Percentiles rank a stretch among this genome's conserved stretches.
Evolutionary conservation across 2,329 filamentous ascomycete species (phyloP).

Genomic region (Plectosphaerella sp.): DNA sequence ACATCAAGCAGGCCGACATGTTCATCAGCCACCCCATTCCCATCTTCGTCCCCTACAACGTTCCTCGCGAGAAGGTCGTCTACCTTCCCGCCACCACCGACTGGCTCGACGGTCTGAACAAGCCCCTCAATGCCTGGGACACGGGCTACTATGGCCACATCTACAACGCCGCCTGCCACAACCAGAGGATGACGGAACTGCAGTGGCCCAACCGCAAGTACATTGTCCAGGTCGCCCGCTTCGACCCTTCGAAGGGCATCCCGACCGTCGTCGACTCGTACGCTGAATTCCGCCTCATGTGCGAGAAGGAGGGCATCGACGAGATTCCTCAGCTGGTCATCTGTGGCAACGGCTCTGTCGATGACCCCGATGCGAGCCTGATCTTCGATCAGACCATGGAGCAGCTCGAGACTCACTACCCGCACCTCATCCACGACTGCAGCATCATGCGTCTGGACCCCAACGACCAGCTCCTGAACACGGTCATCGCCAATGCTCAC

Average conservation of each 20-base stretch:
- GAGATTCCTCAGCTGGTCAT: conserved; percentile 69
- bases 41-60: conserved; percentile 66
- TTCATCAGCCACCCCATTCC: conserved; percentile 81
- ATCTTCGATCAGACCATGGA: conserved; percentile 70
- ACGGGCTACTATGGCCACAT: conserved; percentile 68
- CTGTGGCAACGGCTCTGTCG: conserved; percentile 74
- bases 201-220: conserved; percentile 60
- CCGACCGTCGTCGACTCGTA: conserved; percentile 73
- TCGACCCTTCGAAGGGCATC: conserved; percentile 81
- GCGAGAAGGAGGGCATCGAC: conserved; percentile 45
- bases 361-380: conserved; percentile 70
- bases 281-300: conserved; percentile 62
- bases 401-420: conserved; percentile 60
- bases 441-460: conserved; percentile 73
- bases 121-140: conserved; percentile 66
- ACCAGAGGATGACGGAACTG: conserved; percentile 56
- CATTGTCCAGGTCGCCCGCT: conserved; percentile 76
- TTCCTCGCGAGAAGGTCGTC: conserved; percentile 62
- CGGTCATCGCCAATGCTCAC: conserved; percentile 66
- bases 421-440: conserved; percentile 59
- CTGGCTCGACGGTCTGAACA: conserved; percentile 81
- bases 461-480: conserved; percentile 76
- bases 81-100: conserved; percentile 80
- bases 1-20: conserved; percentile 66
- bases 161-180: conserved; percentile 61